These are phyloP conservation scores for Metrosideros polymorpha DNA, from an alignment of 441 rosid species.

Conservation along the genomic window DNA sequence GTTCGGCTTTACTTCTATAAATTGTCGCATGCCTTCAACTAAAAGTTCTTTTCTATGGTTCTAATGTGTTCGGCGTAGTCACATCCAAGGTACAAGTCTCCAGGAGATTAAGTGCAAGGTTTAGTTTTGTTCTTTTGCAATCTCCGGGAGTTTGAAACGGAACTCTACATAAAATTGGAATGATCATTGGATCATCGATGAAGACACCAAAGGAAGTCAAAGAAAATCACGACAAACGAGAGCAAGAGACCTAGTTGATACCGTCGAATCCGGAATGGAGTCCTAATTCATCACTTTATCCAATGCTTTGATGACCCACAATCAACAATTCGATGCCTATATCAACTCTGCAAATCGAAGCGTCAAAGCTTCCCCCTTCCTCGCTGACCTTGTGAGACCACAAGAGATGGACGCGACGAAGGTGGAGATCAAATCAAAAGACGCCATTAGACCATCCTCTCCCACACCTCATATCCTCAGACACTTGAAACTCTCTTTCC, in stretches of 20 bases:
- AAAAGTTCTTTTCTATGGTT: not conserved
- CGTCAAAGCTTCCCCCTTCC: not conserved
- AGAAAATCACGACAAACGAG: not conserved
- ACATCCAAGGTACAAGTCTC: not conserved
- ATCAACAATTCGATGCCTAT: not conserved
- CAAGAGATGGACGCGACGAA: not conserved
- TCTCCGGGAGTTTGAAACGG: not conserved
- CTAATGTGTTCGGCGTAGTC: not conserved
- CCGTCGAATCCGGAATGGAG: not conserved
- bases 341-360: not conserved
- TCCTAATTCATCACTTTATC: not conserved
- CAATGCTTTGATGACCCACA: not conserved
- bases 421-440: not conserved
- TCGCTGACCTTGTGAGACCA: not conserved
- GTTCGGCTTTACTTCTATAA: not conserved
- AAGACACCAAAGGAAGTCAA: not conserved
- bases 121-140: not conserved
- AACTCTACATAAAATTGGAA: not conserved
- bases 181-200: not conserved
- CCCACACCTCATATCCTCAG: conserved; percentile 1
- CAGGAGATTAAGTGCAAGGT: not conserved
- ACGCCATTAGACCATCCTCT: not conserved
- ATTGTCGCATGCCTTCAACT: not conserved
- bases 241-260: not conserved
- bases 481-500: conserved; percentile 3